Evolutionary conservation across 2,329 filamentous ascomycete species (phyloP).

Genomic region (Monosporascus cannonballus): DNA sequence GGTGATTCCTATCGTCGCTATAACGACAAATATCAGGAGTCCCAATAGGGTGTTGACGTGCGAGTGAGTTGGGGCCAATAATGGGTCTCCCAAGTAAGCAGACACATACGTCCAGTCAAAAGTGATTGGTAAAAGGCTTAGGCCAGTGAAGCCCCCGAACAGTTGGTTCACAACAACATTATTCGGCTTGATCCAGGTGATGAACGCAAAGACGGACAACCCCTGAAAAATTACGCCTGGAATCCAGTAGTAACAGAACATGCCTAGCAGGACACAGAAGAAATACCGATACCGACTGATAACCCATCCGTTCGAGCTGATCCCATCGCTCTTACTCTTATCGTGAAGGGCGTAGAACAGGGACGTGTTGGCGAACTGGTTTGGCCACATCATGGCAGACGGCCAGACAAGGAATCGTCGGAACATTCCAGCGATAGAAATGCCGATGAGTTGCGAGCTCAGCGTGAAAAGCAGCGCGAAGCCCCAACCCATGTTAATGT

Average conservation of each 20-base stretch:
- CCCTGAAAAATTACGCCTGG: conserved; percentile 44
- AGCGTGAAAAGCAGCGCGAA: conserved; percentile 43
- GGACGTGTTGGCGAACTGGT: conserved; percentile 39
- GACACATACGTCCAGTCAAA: conserved; percentile 37
- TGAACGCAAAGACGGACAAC: conserved; percentile 40
- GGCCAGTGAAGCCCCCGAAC: conserved; percentile 40
- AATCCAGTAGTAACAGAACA: conserved; percentile 49
- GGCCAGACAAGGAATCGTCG: conserved; percentile 42
- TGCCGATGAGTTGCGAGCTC: conserved; percentile 47
- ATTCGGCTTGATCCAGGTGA: conserved; percentile 42
- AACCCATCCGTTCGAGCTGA: conserved; percentile 36
- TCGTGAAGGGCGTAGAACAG: conserved; percentile 41
- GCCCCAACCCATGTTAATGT: conserved; percentile 39
- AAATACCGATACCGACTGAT: conserved; percentile 42
- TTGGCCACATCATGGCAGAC: conserved; percentile 46
- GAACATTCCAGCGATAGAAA: conserved; percentile 44
- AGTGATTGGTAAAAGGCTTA: conserved; percentile 37
- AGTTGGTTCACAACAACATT: conserved; percentile 41
- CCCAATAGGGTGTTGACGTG: conserved; percentile 38
- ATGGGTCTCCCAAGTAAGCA: conserved; percentile 28
- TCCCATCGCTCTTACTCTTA: conserved; percentile 32
- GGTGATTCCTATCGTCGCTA: conserved; percentile 41
- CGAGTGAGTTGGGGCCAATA: conserved; percentile 28
- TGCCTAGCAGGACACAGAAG: conserved; percentile 31
- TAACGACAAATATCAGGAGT: conserved; percentile 32